Conservation (phyloP, 2,329 filamentous ascomycete species). For the Botryotinia narcissicola region DNA sequence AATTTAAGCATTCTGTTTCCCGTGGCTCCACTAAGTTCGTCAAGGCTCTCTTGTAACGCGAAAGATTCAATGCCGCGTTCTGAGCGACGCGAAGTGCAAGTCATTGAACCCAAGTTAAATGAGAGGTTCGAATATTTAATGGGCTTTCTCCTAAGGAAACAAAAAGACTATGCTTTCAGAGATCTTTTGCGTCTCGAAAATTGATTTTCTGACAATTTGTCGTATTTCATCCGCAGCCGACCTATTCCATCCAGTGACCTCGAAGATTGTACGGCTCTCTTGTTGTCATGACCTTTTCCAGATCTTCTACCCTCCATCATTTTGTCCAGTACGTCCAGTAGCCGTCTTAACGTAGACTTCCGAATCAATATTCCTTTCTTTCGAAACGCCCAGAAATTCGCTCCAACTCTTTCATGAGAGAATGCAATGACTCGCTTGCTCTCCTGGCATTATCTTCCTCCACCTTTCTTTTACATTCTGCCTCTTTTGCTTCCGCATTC, state of each 20-base stretch:
- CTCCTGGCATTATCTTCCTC: not conserved
- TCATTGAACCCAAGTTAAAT: too few relatives aligned
- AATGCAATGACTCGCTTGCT: slow-evolving; percentile 3
- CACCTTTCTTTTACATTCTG: not conserved
- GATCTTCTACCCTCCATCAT: not conserved
- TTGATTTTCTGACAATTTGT: not conserved
- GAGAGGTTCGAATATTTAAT: not conserved
- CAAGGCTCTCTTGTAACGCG: not conserved
- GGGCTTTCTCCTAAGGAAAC: too few relatives aligned
- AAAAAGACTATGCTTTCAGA: not conserved
- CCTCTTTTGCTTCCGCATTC: not conserved
- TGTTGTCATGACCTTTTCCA: too few relatives aligned
- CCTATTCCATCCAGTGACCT: too few relatives aligned
- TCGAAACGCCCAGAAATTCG: not conserved
- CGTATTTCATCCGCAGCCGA: not conserved
- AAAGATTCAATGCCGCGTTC: not conserved
- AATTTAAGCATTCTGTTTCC: not conserved
- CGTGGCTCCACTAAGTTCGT: not conserved
- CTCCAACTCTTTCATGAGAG: slow-evolving; percentile 13
- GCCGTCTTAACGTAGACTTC: too few relatives aligned
- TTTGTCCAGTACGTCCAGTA: not conserved
- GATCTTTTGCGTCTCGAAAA: not conserved
- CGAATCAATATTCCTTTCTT: not conserved
- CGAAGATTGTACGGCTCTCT: not conserved
- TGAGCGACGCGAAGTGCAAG: not conserved